These are phyloP conservation scores for Suillus subalutaceus DNA, from an alignment of 768 basidiomycete species.

Conservation along the genomic window DNA sequence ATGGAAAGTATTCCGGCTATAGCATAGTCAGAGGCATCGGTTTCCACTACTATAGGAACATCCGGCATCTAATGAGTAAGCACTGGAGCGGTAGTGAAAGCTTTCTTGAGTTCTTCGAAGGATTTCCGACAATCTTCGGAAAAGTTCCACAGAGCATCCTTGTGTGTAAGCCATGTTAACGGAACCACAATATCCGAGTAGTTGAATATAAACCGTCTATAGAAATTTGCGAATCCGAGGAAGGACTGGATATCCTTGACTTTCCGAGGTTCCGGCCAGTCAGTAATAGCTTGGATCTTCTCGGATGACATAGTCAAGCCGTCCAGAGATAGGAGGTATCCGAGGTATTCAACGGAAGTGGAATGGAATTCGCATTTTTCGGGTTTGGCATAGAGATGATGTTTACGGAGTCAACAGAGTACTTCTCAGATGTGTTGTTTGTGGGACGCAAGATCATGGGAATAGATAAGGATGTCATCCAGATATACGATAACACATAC, in stretches of 20 bases:
- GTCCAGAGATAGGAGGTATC: no score
- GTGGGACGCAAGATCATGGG: neutral
- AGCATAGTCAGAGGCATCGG: no score
- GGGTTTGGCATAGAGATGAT: neutral
- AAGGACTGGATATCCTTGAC: neutral
- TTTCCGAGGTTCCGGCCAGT: neutral
- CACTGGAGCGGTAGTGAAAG: neutral
- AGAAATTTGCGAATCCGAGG: neutral
- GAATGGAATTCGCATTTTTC: no score
- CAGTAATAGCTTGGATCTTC: no score
- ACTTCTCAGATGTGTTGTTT: neutral
- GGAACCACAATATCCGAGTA: neutral
- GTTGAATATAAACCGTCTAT: neutral
- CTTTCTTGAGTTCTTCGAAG: neutral
- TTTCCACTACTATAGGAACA: neutral
- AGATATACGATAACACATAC: neutral
- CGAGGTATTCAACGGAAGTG: no score
- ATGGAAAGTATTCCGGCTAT: no score
- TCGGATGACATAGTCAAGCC: no score
- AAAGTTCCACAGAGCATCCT: neutral
- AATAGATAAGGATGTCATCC: neutral
- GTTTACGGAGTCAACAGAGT: fast-evolving
- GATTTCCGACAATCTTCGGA: neutral
- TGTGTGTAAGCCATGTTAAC: neutral
- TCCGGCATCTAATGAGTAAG: neutral